Conservation (phyloP, 352 stramenopile species). For the Phytophthora pinifolia region DNA sequence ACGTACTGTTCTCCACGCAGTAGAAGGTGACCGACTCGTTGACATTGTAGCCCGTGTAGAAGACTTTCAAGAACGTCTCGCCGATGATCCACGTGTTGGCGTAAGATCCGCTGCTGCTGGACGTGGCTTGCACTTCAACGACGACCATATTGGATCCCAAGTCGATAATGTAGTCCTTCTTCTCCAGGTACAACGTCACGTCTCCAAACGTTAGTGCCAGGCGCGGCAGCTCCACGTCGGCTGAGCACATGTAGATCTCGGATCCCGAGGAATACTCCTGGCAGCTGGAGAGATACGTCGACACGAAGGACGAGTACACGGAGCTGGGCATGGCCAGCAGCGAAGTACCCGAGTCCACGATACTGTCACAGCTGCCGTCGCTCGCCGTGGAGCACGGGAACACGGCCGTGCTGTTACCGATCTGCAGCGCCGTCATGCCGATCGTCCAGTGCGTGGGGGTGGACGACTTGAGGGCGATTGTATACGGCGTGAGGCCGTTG, state of each 20-base stretch:
- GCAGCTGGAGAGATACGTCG: constrained; percentile 48
- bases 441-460: constrained; percentile 67
- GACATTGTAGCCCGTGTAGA: constrained; percentile 71
- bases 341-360: constrained; percentile 71
- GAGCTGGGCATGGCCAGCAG: constrained; percentile 52
- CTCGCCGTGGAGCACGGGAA: constrained; percentile 45
- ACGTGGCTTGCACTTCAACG: constrained; percentile 47
- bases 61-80: constrained; percentile 76
- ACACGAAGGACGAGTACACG: constrained; percentile 42
- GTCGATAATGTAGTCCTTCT: constrained; percentile 58
- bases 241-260: constrained; percentile 60
- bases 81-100: constrained; percentile 74
- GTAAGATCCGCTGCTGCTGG: constrained; percentile 32
- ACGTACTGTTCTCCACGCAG: constrained; percentile 50
- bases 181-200: constrained; percentile 60
- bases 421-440: constrained; percentile 56
- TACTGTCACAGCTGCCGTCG: constrained; percentile 35
- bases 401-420: constrained; percentile 37
- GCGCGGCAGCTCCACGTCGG: constrained; percentile 42
- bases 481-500: constrained; percentile 46
- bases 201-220: constrained; percentile 57
- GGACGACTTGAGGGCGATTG: constrained; percentile 47
- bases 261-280: constrained; percentile 29
- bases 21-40: constrained; percentile 69
- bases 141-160: constrained; percentile 30